Evolutionary conservation across 2,329 filamentous ascomycete genomes (phyloP).

Genomic region (Cercospora zeae-maydis): DNA sequence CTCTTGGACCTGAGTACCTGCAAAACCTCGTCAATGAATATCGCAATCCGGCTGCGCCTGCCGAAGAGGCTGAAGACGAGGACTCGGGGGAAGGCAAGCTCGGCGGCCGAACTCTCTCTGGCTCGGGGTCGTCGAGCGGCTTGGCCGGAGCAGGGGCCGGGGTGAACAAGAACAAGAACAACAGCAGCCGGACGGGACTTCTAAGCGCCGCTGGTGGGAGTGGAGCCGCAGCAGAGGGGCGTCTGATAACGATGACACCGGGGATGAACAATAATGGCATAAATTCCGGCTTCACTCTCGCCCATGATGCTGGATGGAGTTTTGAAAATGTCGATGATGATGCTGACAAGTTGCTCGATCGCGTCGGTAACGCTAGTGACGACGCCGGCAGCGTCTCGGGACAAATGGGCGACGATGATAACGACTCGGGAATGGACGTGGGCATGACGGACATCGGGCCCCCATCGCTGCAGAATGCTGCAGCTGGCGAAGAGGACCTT

Average conservation of each 20-base stretch:
- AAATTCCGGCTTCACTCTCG: background rate
- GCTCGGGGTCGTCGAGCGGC: slow-evolving; percentile 87
- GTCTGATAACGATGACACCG: slow-evolving; percentile 29
- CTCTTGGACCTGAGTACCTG: slow-evolving; percentile 76
- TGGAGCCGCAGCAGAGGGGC: slow-evolving; percentile 26
- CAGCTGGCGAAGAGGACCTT: background rate
- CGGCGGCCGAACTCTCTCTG: slow-evolving; percentile 74
- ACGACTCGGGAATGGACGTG: slow-evolving; percentile 8
- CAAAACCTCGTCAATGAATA: slow-evolving; percentile 66
- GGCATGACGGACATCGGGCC: background rate
- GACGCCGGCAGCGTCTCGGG: background rate
- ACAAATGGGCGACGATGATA: background rate
- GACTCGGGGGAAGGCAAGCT: slow-evolving; percentile 78
- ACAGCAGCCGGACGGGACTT: slow-evolving; percentile 13
- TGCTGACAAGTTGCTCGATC: background rate
- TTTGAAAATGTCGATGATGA: background rate
- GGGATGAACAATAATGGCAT: slow-evolving; percentile 14
- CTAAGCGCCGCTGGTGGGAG: slow-evolving; percentile 19
- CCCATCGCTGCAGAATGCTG: background rate
- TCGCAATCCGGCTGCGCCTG: slow-evolving; percentile 48
- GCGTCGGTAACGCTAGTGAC: background rate
- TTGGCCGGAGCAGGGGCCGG: slow-evolving; percentile 66
- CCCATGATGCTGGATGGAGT: background rate
- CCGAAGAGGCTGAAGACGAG: slow-evolving; percentile 43
- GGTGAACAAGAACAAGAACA: slow-evolving; percentile 23